Evolutionary conservation across 2,329 filamentous ascomycete species (phyloP).

Genomic region (Botrytis fabae): DNA sequence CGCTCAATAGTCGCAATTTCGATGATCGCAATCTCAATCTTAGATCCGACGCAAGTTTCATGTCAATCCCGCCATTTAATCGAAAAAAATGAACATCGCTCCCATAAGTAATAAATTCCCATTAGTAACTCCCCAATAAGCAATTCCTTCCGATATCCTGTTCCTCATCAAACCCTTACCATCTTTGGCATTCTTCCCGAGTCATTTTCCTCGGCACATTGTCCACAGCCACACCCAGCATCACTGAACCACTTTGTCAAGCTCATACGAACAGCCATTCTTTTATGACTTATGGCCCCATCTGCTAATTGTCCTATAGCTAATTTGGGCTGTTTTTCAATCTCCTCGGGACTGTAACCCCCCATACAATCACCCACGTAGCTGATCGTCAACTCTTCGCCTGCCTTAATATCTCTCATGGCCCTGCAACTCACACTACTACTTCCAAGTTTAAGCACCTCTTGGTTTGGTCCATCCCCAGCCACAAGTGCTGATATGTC

Average conservation of each 20-base stretch:
- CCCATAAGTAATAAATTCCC: background rate
- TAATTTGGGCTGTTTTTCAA: background rate
- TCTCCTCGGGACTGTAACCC: background rate
- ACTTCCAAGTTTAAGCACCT: constrained; percentile 30
- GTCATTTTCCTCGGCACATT: background rate
- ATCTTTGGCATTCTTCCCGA: background rate
- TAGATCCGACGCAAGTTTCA: background rate
- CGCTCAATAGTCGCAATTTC: background rate
- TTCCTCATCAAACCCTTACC: background rate
- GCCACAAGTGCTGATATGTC: constrained; percentile 22
- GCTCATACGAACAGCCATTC: constrained; percentile 24
- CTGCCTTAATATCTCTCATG: constrained; percentile 30
- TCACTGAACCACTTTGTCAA: constrained; percentile 35
- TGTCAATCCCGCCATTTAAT: background rate
- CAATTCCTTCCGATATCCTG: background rate
- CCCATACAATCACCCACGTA: constrained; percentile 36
- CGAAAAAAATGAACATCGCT: background rate
- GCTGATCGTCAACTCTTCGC: constrained; percentile 37
- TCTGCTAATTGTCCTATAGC: background rate
- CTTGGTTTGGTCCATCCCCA: constrained; percentile 13
- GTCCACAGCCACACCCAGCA: constrained; percentile 32
- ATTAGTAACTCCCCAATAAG: background rate
- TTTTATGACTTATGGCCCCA: constrained; percentile 13
- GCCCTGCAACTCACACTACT: constrained; percentile 32
- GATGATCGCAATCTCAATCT: background rate